phyloP scores from a whole-genome alignment of 2,329 filamentous ascomycete genomes.

The Ophiostoma montium region DNA sequence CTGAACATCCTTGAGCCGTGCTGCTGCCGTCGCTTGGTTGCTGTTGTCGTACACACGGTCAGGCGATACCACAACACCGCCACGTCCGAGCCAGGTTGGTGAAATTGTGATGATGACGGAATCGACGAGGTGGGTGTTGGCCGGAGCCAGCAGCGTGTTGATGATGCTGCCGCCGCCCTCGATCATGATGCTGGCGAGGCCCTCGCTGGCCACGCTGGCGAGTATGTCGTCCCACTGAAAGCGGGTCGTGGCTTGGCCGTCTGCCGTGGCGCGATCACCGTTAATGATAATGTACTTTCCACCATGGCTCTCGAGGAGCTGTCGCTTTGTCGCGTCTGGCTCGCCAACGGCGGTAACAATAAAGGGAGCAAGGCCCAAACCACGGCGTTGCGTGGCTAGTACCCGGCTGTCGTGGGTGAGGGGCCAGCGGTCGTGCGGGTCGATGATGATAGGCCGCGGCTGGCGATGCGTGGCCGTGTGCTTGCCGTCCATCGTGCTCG shows the following conservation, averaged over 20 bases:
- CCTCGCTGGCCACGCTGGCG: conserved; percentile 38
- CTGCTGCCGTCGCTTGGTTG: conserved; percentile 42
- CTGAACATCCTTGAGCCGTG: conserved; percentile 49
- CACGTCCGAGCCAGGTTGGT: conserved; percentile 75
- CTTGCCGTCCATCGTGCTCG: neutral
- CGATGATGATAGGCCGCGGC: conserved; percentile 69
- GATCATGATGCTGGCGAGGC: conserved; percentile 71
- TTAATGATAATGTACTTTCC: conserved; percentile 35
- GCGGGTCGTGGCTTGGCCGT: conserved; percentile 20
- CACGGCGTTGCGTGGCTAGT: conserved; percentile 46
- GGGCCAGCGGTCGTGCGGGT: conserved; percentile 64
- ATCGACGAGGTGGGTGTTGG: conserved; percentile 45
- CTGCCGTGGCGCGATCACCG: conserved; percentile 8
- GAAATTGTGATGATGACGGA: conserved; percentile 80
- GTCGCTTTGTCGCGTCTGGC: conserved; percentile 28
- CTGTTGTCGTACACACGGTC: conserved; percentile 35
- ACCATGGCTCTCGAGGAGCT: conserved; percentile 32
- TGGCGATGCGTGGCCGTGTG: conserved; percentile 32
- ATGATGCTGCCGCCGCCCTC: conserved; percentile 78
- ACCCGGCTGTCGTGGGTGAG: conserved; percentile 48
- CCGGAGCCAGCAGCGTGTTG: conserved; percentile 58
- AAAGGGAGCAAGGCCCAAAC: conserved; percentile 59
- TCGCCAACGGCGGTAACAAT: conserved; percentile 42
- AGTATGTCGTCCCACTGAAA: conserved; percentile 55
- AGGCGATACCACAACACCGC: conserved; percentile 68